These are phyloP conservation scores for Mortierella sp. DNA, from an alignment of 371 early-diverging fungal species.

Conservation along the genomic window DNA sequence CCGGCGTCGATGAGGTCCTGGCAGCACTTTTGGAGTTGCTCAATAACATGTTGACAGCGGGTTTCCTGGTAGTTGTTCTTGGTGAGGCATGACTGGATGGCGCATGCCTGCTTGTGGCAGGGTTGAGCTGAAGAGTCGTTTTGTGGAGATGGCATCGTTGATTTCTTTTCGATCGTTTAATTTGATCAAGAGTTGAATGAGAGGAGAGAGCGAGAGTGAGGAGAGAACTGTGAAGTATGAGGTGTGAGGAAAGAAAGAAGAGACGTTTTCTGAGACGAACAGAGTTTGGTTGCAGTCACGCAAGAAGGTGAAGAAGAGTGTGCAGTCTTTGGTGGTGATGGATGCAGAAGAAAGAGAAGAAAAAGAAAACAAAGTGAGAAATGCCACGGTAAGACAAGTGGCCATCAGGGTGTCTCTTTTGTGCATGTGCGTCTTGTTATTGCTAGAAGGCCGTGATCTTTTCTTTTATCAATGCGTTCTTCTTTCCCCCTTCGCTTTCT, in stretches of 20 bases:
- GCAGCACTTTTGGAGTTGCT: slow-evolving; percentile 74
- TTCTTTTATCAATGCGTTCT: no score
- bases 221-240: neutral
- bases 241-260: neutral
- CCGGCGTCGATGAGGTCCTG: slow-evolving; percentile 66
- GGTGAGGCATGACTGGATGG: slow-evolving; percentile 77
- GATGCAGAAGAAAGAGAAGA: neutral
- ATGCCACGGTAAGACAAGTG: no score
- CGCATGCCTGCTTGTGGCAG: slow-evolving; percentile 74
- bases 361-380: neutral
- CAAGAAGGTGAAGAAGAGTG: no score
- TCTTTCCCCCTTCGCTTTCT: no score
- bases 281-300: slow-evolving; percentile 6
- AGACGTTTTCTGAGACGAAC: slow-evolving; percentile 2
- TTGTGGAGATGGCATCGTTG: neutral
- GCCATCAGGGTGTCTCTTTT: no score
- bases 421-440: no score
- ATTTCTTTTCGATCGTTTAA: neutral
- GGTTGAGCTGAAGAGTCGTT: slow-evolving; percentile 36
- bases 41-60: slow-evolving; percentile 68
- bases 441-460: no score
- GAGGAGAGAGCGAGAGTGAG: no score
- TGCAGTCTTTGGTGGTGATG: no score
- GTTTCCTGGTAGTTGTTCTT: slow-evolving; percentile 77
- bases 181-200: neutral